Base-by-base conservation (phyloP, 257 asterid genomes). In the Solanum sejunctum region DNA sequence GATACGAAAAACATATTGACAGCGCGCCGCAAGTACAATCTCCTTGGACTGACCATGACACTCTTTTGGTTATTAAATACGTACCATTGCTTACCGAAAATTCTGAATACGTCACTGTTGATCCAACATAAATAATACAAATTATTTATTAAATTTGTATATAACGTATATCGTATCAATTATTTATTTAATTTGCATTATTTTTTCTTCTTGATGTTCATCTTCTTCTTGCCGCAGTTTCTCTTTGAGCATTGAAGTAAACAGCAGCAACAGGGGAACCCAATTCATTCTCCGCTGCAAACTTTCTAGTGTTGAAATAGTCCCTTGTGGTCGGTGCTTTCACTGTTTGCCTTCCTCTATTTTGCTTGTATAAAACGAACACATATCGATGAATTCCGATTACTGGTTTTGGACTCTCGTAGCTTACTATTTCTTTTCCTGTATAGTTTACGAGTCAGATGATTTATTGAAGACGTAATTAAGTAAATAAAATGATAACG, bases 171-270 rank as follows among this genome's bases (percentile, higher is more conserved):
- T 36, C 0, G 6, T 36, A 36, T 2, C 0, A 5, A 36, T 36
- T 36, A 4, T 36, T 36, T 36, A 36, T 36, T 36, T 36, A 36
- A 36, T 36, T 36, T 4, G 41, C 6, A 36, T 36, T 36, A 36
- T 36, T 36, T 36, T 36, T 36, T 36, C 36, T 36, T 36, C 6
- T 36, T 36, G 41, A 36, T 4, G 13, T 21, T 90, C 86, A 93
- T 93, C 97, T 93, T 91, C 90, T 93, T 85, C 97, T 90, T 67
- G 98, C 93, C 21, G 97, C 97, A 82, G 98, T 93, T 89, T 95
- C 98, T 87, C 98, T 92, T 67, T 94, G 98, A 17, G 98, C 98
- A 85, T 94, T 94, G 88, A 95, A 95, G 85, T 94, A 95, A 0
- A 92, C 92, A 0, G 94, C 95, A 20, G 98, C 97, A 4, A 95